Conservation (phyloP, 345 rosid species). For the Adansonia digitata region DNA sequence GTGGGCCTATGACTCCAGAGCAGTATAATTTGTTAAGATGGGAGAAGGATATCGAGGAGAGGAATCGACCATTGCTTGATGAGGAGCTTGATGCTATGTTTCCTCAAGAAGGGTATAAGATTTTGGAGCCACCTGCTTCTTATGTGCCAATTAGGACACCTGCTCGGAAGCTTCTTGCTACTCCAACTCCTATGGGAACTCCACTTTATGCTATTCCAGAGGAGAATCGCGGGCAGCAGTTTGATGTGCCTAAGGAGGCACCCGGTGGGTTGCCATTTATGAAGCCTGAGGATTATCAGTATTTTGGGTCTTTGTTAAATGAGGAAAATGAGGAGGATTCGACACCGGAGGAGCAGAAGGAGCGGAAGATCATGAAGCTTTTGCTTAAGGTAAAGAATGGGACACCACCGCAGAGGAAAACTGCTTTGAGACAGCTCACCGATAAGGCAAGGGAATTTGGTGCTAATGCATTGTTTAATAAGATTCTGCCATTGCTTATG, state of each 20-base stretch:
- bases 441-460: constrained; percentile 98
- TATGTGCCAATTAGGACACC: constrained; percentile 96
- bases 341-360: constrained; percentile 92
- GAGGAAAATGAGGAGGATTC: constrained; percentile 93
- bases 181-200: constrained; percentile 93
- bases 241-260: constrained; percentile 85
- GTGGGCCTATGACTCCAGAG: constrained; percentile 85
- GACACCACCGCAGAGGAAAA: constrained; percentile 96
- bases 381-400: constrained; percentile 96
- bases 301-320: constrained; percentile 75
- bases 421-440: constrained; percentile 92
- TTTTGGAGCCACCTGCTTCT: constrained; percentile 89
- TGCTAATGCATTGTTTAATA: constrained; percentile 90
- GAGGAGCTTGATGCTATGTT: constrained; percentile 97
- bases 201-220: constrained; percentile 81
- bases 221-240: constrained; percentile 94
- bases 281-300: constrained; percentile 99
- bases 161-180: constrained; percentile 80
- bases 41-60: constrained; percentile 99
- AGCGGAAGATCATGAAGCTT: constrained; percentile 95
- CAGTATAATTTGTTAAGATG: constrained; percentile 84
- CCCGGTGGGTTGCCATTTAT: constrained; percentile 89
- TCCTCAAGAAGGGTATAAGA: constrained; percentile 86
- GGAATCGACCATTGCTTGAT: constrained; percentile 90
- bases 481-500: constrained; percentile 91